Conservation (phyloP, 768 basidiomycete species). For the Agaricus subrufescens region DNA sequence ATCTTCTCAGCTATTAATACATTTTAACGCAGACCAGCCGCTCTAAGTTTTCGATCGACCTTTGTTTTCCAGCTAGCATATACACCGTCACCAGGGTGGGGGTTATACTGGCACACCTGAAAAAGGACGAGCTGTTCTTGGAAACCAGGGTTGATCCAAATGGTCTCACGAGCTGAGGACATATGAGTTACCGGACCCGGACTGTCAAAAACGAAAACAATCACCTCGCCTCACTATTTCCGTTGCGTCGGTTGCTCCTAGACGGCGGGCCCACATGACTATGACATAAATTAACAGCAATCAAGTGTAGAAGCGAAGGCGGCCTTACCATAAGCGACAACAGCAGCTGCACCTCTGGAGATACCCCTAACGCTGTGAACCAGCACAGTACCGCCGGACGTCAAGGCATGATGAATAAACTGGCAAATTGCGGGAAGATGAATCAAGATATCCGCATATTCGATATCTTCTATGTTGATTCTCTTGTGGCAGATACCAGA, state of each 20-base stretch:
- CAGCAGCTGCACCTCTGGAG: conserved; percentile 63
- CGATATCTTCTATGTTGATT: conserved; percentile 65
- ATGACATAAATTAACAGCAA: conserved; percentile 3
- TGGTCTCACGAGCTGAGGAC: conserved; percentile 61
- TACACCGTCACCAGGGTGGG: conserved; percentile 54
- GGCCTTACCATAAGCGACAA: conserved; percentile 70
- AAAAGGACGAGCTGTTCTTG: conserved; percentile 76
- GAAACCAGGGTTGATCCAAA: conserved; percentile 78
- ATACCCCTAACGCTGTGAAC: conserved; percentile 67
- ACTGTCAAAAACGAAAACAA: neutral
- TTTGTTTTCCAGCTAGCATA: conserved; percentile 62
- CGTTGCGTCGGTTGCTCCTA: conserved; percentile 55
- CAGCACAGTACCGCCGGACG: conserved; percentile 53
- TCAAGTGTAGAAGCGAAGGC: neutral
- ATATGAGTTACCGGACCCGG: conserved; percentile 4
- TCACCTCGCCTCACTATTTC: conserved; percentile 58
- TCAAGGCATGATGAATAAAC: conserved; percentile 61
- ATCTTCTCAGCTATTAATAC: neutral
- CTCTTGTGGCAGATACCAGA: conserved; percentile 69
- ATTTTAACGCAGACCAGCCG: conserved; percentile 26
- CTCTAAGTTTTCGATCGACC: conserved; percentile 45
- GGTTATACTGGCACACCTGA: conserved; percentile 66
- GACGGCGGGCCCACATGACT: conserved; percentile 67
- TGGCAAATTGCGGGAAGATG: conserved; percentile 60
- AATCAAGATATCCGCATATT: conserved; percentile 65